phyloP scores from a whole-genome alignment of 257 asterid species.

The Plantago major region DNA sequence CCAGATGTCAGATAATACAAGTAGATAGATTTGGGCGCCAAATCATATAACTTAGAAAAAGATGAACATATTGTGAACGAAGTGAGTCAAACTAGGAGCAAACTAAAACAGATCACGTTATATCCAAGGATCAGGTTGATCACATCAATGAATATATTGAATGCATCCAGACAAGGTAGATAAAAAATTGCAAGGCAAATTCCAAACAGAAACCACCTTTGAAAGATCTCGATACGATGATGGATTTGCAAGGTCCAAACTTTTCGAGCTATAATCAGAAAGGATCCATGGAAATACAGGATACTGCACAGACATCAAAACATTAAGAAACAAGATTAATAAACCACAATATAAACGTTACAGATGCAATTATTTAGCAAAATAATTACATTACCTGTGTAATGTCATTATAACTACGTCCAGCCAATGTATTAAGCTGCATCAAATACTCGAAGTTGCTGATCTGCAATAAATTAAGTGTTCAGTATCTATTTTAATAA shows the following conservation, averaged over 20 bases:
- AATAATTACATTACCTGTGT: slow-evolving; percentile 58
- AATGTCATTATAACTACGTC: slow-evolving; percentile 93
- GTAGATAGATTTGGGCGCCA: too few relatives aligned
- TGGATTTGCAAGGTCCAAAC: slow-evolving; percentile 74
- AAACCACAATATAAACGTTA: slow-evolving; percentile 14
- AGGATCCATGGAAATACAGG: slow-evolving; percentile 98
- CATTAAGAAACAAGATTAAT: slow-evolving; percentile 21
- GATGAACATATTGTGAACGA: too few relatives aligned
- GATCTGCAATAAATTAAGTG: slow-evolving; percentile 52
- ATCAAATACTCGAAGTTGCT: slow-evolving; percentile 97
- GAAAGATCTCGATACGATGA: slow-evolving; percentile 93
- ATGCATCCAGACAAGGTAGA: not conserved
- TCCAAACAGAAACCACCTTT: slow-evolving; percentile 49
- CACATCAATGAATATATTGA: too few relatives aligned
- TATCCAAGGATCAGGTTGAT: too few relatives aligned
- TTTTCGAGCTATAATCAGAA: slow-evolving; percentile 79
- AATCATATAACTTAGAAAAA: too few relatives aligned
- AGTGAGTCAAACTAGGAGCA: too few relatives aligned
- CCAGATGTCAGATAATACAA: slow-evolving; percentile 20
- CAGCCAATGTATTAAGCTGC: slow-evolving; percentile 98
- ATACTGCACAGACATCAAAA: slow-evolving; percentile 57
- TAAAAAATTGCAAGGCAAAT: slow-evolving; percentile 13
- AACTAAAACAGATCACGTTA: too few relatives aligned
- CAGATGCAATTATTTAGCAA: slow-evolving; percentile 19
- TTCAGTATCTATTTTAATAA: slow-evolving; percentile 20